Conservation (phyloP, 257 asterid genomes). For the Ilex aquifolium region DNA sequence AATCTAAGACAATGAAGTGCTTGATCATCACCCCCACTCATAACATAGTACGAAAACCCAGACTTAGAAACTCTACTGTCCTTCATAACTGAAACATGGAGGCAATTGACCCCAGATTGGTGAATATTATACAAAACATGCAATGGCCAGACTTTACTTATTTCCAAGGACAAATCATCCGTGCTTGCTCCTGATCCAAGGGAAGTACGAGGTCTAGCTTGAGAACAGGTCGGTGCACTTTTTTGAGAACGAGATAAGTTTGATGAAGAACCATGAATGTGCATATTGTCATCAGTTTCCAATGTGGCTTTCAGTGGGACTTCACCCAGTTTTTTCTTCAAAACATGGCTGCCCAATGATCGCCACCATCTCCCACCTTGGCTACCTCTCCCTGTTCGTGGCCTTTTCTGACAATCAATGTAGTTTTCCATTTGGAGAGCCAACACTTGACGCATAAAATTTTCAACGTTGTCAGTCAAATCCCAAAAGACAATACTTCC, state of each 20-base stretch:
- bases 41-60: slow-evolving; percentile 36
- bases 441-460: slow-evolving; percentile 55
- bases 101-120: slow-evolving; percentile 95
- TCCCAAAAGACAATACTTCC: slow-evolving; percentile 92
- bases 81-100: slow-evolving; percentile 46
- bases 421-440: slow-evolving; percentile 45
- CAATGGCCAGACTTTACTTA: slow-evolving; percentile 36
- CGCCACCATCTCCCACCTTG: slow-evolving; percentile 95
- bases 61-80: slow-evolving; percentile 30
- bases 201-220: slow-evolving; percentile 17
- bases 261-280: slow-evolving; percentile 28
- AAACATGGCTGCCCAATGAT: slow-evolving; percentile 32
- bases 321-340: slow-evolving; percentile 33
- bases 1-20: slow-evolving; percentile 61
- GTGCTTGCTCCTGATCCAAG: slow-evolving; percentile 26
- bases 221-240: slow-evolving; percentile 15
- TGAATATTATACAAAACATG: slow-evolving; percentile 57
- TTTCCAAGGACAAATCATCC: slow-evolving; percentile 31
- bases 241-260: slow-evolving; percentile 18
- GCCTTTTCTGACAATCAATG: slow-evolving; percentile 71
- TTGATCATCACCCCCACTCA: slow-evolving; percentile 99
- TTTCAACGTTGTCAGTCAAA: slow-evolving; percentile 65
- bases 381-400: slow-evolving; percentile 97
- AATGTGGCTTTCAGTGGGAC: slow-evolving; percentile 17
- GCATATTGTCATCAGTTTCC: slow-evolving; percentile 21